Evolutionary conservation across 495 filamentous ascomycete species (phyloP).

Genomic region (Amphirosellinia nigrospora): DNA sequence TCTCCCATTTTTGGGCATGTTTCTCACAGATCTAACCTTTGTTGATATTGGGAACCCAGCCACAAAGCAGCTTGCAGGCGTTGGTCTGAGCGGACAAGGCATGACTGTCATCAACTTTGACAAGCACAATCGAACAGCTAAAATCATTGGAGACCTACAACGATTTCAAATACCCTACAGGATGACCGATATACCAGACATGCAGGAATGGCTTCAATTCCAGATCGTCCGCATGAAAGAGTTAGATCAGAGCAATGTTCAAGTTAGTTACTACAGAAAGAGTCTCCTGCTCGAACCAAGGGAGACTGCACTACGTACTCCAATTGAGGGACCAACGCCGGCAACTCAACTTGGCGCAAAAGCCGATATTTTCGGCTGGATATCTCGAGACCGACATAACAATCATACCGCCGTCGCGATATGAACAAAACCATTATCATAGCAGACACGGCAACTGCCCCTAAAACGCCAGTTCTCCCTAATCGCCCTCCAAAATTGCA

Average conservation of each 20-base stretch:
- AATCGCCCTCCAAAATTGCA: constrained; percentile 10
- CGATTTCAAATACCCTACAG: constrained; percentile 97
- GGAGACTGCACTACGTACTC: constrained; percentile 60
- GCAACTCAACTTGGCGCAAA: constrained; percentile 32
- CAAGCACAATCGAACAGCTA: constrained; percentile 93
- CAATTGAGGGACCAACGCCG: constrained; percentile 49
- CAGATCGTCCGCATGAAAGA: constrained; percentile 83
- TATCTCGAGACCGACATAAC: constrained; percentile 43
- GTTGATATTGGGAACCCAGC: constrained; percentile 93
- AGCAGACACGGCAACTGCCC: neutral
- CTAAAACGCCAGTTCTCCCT: neutral
- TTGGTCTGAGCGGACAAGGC: constrained; percentile 56
- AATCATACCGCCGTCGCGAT: constrained; percentile 35
- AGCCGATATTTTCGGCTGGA: constrained; percentile 44
- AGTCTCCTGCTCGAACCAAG: constrained; percentile 87
- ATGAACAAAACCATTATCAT: constrained; percentile 6
- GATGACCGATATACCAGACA: constrained; percentile 80
- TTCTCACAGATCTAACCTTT: constrained; percentile 86
- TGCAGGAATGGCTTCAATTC: constrained; percentile 91
- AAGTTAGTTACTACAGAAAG: constrained; percentile 82
- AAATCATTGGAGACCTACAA: constrained; percentile 93
- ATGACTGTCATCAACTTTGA: constrained; percentile 95
- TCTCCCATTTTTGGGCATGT: constrained; percentile 95
- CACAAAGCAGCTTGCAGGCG: constrained; percentile 65
- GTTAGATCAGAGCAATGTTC: constrained; percentile 77